Evolutionary conservation across 768 basidiomycete genomes (phyloP), one percentile per base, ranked within the genome.

Genomic region (Lyophyllum atratum): DNA sequence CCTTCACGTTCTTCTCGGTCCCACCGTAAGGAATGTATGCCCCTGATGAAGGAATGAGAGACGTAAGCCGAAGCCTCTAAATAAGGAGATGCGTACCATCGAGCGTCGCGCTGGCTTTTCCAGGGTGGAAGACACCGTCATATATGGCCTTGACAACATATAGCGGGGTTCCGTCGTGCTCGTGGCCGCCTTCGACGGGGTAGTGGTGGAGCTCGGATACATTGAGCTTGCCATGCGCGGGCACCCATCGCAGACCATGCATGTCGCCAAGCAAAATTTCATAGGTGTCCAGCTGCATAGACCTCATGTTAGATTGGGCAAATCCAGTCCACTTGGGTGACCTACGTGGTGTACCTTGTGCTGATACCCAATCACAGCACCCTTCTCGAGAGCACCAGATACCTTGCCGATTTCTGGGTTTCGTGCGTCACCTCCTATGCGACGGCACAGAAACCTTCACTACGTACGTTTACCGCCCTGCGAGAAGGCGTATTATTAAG

Each of bases 201-300:
- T 58, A 70, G 46, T 70, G 70, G 46, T 80, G 73, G 29, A 89
- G 79, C 34, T 62, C 54, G 1, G 64, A 44, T 31, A 82, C 55
- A 51, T 83, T 74, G 55, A 89, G 59, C 6, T 65, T 68, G 25
- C 85, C 86, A 31, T 70, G 69, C 48, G 69, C 61, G 48, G 75
- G 59, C 0, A 87, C 83, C 89, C 89, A 92, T 48, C 62, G 75
- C 52, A 92, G 68, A 24, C 76, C 85, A 3, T 67, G 69, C 60
- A 75, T 71, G 64, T 90, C 75, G 1, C 86, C 89, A 17, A 90
- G 73, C n/a, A 92, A 84, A 45, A 91, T 79, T 64, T 92, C 89
- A 62, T 83, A 91, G 31, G 74, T 77, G 26, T 77, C 80, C 31
- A 85, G 37, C 89, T 90, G 61, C 9, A 52, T 22, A 12, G 48